Base-by-base conservation (phyloP, 805 yeast species). In the Saccharomycopsis fibuligera region DNA sequence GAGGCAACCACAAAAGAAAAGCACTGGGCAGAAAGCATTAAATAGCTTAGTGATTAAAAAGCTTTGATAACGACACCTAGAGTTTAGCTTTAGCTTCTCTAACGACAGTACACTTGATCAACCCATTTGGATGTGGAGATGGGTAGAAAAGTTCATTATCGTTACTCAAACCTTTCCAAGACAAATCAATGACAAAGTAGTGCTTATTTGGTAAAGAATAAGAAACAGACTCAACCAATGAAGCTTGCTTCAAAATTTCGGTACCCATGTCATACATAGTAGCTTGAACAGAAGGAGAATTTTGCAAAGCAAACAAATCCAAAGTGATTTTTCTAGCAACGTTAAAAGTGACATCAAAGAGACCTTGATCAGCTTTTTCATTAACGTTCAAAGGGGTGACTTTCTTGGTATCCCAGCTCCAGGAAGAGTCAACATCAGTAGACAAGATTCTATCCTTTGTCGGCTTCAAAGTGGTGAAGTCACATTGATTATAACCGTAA, bases 241-340 rank as follows among this genome's bases (percentile, higher is more conserved):
- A 72, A 48, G 78, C 83, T 45, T 59, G 61, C 44, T 68, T 71
- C 62, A 90, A 74, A 55, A 90, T 86, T 54, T 77, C 79, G 55
- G 79, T 74, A 35, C 86, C 75, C 93, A 90, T 90, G 74, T 88
- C 86, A 74, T 78, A 90, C 96, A 90, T 91, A 51, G 96, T 90
- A 41, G 96, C 96, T 71, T 90, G 97, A 41, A 90, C 97, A 23
- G 95, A 85, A n/a, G 96, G 79, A 8, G 96, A 86, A 66, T 86
- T 79, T 67, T 90, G 96, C 44, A 75, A 65, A 16, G 96, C 96
- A 66, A 90, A 90, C 51, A 74, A 73, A 47, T 79, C 83, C 59
- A 89, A 73, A 1, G 96, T 88, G 59, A 78, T 74, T 35, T 69
- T 70, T 59, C 87, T 76, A 17, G 87, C 93, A 12, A 64, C 60